A percentile compares a stretch with the other conserved stretches of the same genome.
These are phyloP conservation scores for Trametes meyenii DNA, from an alignment of 768 basidiomycete genomes.

Conservation along the genomic window DNA sequence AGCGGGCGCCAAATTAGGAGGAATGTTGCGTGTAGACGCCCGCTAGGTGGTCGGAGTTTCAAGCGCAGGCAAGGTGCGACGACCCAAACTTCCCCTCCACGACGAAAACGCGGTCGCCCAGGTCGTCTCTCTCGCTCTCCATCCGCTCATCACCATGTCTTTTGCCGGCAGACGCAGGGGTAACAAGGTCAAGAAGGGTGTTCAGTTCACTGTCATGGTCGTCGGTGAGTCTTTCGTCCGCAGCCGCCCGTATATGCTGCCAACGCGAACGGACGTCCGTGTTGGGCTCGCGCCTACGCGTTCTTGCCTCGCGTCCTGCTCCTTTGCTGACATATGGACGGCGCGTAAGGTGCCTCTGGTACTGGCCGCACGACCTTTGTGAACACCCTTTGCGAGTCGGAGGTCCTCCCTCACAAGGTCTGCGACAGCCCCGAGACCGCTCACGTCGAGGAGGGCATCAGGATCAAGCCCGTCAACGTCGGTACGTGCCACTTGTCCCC, in stretches of 20 bases:
- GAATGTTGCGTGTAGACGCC: constrained; percentile 11
- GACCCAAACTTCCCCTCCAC: constrained; percentile 25
- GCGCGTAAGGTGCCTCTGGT: constrained; percentile 82
- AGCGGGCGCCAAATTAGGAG: constrained; percentile 1
- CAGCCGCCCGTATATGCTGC: constrained; percentile 18
- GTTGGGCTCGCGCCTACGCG: constrained; percentile 18
- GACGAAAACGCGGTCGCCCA: constrained; percentile 26
- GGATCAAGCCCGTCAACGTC: constrained; percentile 93
- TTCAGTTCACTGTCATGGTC: constrained; percentile 97
- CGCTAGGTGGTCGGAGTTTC: constrained; percentile 29
- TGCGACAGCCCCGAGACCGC: constrained; percentile 85
- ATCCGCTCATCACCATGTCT: constrained; percentile 54
- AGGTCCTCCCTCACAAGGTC: constrained; percentile 87
- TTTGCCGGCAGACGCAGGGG: constrained; percentile 85
- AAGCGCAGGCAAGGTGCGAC: constrained; percentile 26
- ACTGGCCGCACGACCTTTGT: constrained; percentile 98
- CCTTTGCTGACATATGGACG: constrained; percentile 1
- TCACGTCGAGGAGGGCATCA: constrained; percentile 91
- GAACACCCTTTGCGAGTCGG: constrained; percentile 97
- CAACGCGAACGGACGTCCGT: constrained; percentile 24
- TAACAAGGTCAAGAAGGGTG: constrained; percentile 98
- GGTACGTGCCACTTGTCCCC: constrained; percentile 52
- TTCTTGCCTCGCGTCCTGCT: constrained; percentile 12
- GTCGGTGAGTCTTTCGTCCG: constrained; percentile 65
- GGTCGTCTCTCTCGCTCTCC: constrained; percentile 26